Percentiles rank a stretch among this genome's conserved stretches.
Conservation (phyloP, 495 filamentous ascomycete genomes). For the Stereocaulon alpinum region DNA sequence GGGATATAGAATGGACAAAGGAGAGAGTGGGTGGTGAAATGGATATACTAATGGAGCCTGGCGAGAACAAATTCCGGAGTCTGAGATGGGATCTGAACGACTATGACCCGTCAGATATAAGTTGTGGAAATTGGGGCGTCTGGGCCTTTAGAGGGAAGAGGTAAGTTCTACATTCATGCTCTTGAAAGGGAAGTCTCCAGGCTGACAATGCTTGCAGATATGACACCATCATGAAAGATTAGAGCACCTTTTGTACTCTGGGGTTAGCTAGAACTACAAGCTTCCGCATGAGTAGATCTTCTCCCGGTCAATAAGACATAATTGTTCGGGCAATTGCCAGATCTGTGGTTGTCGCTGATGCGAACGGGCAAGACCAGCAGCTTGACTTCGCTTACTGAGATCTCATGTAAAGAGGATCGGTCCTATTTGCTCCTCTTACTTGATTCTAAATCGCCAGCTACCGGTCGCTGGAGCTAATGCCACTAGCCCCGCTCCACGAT, state of each 20-base stretch:
- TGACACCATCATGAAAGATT: constrained; percentile 11
- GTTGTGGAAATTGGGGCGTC: constrained; percentile 89
- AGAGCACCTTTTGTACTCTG: not conserved
- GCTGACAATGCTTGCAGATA: constrained; percentile 8
- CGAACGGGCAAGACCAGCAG: too few relatives aligned
- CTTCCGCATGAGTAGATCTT: not conserved
- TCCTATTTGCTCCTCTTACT: too few relatives aligned
- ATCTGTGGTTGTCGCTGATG: too few relatives aligned
- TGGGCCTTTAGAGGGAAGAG: constrained; percentile 98
- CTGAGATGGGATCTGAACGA: constrained; percentile 96
- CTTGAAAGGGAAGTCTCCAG: too few relatives aligned
- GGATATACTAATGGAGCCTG: constrained; percentile 82
- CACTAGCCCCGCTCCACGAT: too few relatives aligned
- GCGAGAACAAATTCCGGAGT: constrained; percentile 90
- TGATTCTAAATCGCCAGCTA: too few relatives aligned
- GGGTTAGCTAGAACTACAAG: too few relatives aligned
- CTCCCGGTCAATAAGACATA: too few relatives aligned
- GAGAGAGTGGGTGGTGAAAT: constrained; percentile 78
- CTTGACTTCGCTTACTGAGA: too few relatives aligned
- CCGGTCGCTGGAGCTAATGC: too few relatives aligned
- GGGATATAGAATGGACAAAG: constrained; percentile 81
- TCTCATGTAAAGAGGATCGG: too few relatives aligned
- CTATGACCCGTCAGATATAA: constrained; percentile 86
- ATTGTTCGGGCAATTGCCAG: too few relatives aligned
- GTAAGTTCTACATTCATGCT: constrained; percentile 38